These are phyloP conservation scores for Alectoria sarmentosa DNA, from an alignment of 495 filamentous ascomycete genomes.

Conservation along the genomic window DNA sequence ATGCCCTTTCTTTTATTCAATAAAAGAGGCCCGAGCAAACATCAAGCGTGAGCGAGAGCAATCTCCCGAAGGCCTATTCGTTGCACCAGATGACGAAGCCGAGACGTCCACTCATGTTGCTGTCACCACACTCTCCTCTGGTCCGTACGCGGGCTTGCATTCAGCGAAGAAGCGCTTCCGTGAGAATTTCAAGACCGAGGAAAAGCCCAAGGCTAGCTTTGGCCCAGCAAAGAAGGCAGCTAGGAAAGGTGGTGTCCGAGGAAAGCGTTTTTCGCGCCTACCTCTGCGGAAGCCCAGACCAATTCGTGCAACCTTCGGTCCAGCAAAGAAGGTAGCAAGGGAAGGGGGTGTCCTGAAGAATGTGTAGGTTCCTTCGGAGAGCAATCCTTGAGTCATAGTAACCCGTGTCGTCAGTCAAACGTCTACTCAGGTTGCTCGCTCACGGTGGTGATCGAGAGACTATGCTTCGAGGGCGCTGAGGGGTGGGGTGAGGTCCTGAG, in stretches of 20 bases:
- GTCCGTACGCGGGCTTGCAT: not conserved
- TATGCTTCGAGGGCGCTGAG: too few species aligned
- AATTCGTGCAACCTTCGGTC: too few species aligned
- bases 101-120: not conserved
- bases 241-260: not conserved
- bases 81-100: not conserved
- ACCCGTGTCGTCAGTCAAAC: not conserved
- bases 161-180: not conserved
- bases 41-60: not conserved
- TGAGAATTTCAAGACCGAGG: not conserved
- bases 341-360: not conserved
- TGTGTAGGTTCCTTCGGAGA: not conserved
- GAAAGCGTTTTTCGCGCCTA: too few species aligned
- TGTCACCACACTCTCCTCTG: not conserved
- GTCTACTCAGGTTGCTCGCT: too few species aligned
- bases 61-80: not conserved
- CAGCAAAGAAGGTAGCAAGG: too few species aligned
- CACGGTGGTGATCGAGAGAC: too few species aligned
- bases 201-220: not conserved
- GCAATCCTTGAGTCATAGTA: not conserved
- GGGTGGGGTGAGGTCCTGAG: too few species aligned
- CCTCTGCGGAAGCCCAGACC: too few species aligned
- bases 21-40: not conserved
- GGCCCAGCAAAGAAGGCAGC: conserved; percentile 1
- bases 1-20: not conserved